Base-by-base conservation (phyloP, 2,329 filamentous ascomycete genomes). In the Harringtonia aguacate region DNA sequence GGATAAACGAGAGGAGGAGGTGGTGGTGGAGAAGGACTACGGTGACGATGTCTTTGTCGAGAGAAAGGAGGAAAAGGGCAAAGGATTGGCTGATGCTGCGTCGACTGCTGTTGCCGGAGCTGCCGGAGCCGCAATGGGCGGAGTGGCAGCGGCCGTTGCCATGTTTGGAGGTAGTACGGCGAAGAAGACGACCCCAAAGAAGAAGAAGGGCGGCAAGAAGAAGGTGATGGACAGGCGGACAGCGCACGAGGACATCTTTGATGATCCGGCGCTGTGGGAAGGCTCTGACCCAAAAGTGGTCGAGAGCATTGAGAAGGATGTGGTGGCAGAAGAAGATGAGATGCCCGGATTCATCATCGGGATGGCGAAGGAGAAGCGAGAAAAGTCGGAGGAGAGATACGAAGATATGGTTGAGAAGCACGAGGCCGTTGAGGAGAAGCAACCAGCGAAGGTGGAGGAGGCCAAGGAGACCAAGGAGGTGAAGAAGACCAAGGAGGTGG, bases 241-340 rank as follows among this genome's bases (percentile, higher is more conserved):
- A 5, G 5, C 13, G 13, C 12, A 15, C 30, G 30, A 70, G 36
- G 66, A 70, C 50, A 53, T 67, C 27, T 67, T 69, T 53, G 64
- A 72, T 48, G 64, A 70, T 50, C 56, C 64, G 41, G 56, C 60
- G 15, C 53, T 69, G 22, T 68, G 66, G 66, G 65, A 72, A 52
- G 63, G 62, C 21, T 59, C 61, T 13, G 63, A 69, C 36, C 61
- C 60, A 47, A 67, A 60, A 47, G 48, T 49, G 8, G 31, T 62
- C 15, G 51, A 57, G 31, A 27, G 2, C 8, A 39, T 15, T 18
- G 21, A 41, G 10, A 51, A 35, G 29, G 35, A 31, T 35, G 29
- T 20, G 14, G 10, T 7, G 7, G 27, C 24, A 3, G 41, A 46
- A 13, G 43, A 30, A 27, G 43, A 43, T 13, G 39, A 48, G 30